phyloP scores from a whole-genome alignment of 2,329 filamentous ascomycete genomes.

The Curvularia lunata region DNA sequence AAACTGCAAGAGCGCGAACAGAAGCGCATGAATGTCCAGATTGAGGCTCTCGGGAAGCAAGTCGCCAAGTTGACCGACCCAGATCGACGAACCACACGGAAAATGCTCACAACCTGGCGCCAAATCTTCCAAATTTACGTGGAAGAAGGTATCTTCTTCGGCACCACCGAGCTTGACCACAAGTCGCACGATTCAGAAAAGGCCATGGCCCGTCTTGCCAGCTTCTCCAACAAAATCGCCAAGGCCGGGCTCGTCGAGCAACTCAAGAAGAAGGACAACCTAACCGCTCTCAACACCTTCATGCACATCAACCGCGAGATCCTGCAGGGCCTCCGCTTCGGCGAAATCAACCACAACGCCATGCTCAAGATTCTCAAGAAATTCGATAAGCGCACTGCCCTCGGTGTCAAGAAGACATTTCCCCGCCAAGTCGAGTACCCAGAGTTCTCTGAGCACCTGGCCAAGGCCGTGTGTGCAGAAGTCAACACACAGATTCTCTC shows the following conservation, averaged over 20 bases:
- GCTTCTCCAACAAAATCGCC: slow-evolving; percentile 73
- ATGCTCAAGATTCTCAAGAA: slow-evolving; percentile 88
- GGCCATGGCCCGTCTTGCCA: slow-evolving; percentile 71
- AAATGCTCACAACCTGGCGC: slow-evolving; percentile 77
- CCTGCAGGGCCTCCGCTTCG: slow-evolving; percentile 81
- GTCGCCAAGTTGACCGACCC: slow-evolving; percentile 71
- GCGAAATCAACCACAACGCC: slow-evolving; percentile 80
- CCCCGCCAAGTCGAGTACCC: slow-evolving; percentile 63
- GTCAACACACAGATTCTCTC: slow-evolving; percentile 75
- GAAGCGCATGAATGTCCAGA: slow-evolving; percentile 66
- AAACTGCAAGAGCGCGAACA: slow-evolving; percentile 71
- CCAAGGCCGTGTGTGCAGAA: slow-evolving; percentile 76
- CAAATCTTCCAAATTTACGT: slow-evolving; percentile 82
- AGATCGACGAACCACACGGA: slow-evolving; percentile 63
- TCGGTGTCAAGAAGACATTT: slow-evolving; percentile 71
- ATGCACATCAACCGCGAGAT: slow-evolving; percentile 74
- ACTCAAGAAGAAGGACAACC: slow-evolving; percentile 72
- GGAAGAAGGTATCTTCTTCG: slow-evolving; percentile 82
- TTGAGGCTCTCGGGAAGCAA: slow-evolving; percentile 68
- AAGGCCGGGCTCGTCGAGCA: slow-evolving; percentile 62
- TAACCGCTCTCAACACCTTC: slow-evolving; percentile 70
- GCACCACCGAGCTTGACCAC: slow-evolving; percentile 73
- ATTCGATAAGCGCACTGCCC: slow-evolving; percentile 83
- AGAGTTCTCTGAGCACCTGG: slow-evolving; percentile 68
- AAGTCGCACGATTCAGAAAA: slow-evolving; percentile 69